phyloP scores from a whole-genome alignment of 73 alveolate genomes.

The Uronychia setigera region DNA sequence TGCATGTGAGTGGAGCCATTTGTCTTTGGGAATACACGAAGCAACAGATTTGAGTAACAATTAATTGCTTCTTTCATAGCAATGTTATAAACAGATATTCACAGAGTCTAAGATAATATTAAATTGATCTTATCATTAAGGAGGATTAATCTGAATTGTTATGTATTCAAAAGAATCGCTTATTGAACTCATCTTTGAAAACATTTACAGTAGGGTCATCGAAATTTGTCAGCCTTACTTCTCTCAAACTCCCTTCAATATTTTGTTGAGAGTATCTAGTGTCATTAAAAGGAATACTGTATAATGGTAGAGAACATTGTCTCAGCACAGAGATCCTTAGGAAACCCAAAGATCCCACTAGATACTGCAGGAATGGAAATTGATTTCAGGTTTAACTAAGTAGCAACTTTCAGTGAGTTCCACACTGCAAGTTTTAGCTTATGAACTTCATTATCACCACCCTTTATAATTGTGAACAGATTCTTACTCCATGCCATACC shows the following conservation, averaged over 20 bases:
- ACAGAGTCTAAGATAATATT: too few species aligned
- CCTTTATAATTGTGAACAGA: neutral
- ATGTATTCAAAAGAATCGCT: too few species aligned
- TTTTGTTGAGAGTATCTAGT: too few species aligned
- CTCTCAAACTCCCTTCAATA: neutral
- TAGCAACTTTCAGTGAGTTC: neutral
- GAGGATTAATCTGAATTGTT: too few species aligned
- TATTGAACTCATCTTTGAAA: neutral
- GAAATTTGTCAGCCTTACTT: neutral
- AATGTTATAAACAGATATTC: too few species aligned
- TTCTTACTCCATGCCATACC: neutral
- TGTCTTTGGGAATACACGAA: slow-evolving; percentile 92
- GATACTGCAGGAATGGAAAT: slow-evolving; percentile 83
- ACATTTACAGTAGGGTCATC: neutral
- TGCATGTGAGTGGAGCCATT: slow-evolving; percentile 91
- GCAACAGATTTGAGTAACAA: slow-evolving; percentile 43
- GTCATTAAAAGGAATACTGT: neutral
- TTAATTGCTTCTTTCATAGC: too few species aligned
- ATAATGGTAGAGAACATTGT: too few species aligned
- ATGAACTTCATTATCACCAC: too few species aligned
- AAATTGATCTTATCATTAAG: too few species aligned
- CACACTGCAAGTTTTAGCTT: too few species aligned
- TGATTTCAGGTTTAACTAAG: neutral
- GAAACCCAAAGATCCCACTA: slow-evolving; percentile 76
- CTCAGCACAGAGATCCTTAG: slow-evolving; percentile 56